Conservation (phyloP, 176 grass and related monocot genomes). For the Dendrocalamus sinicus region DNA sequence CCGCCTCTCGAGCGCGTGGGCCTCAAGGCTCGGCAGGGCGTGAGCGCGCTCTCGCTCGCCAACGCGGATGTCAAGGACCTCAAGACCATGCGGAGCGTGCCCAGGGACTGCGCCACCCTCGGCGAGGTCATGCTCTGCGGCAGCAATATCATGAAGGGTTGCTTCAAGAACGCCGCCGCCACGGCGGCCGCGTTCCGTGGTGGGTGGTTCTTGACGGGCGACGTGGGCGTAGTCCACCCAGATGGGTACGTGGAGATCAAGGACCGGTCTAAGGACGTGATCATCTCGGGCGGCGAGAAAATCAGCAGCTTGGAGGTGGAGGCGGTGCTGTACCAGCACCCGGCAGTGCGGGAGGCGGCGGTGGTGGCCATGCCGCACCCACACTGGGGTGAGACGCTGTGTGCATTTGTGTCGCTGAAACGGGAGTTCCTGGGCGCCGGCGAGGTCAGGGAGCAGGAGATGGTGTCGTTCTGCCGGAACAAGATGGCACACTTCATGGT, state of each 20-base stretch:
- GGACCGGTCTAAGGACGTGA: slow-evolving; percentile 86
- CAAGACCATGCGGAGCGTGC: slow-evolving; percentile 58
- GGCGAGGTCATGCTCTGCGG: slow-evolving; percentile 70
- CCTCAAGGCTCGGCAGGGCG: slow-evolving; percentile 64
- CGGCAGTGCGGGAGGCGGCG: slow-evolving; percentile 68
- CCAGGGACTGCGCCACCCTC: slow-evolving; percentile 49
- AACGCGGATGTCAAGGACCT: slow-evolving; percentile 57
- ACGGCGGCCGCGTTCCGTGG: slow-evolving; percentile 57
- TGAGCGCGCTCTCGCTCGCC: slow-evolving; percentile 55
- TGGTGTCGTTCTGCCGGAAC: slow-evolving; percentile 57
- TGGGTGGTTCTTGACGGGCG: slow-evolving; percentile 68
- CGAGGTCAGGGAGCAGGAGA: slow-evolving; percentile 52
- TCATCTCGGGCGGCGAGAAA: slow-evolving; percentile 94
- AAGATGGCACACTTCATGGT: slow-evolving; percentile 65
- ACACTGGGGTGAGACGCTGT: slow-evolving; percentile 93
- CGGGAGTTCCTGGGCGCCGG: slow-evolving; percentile 40
- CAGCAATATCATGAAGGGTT: slow-evolving; percentile 76
- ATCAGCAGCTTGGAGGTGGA: slow-evolving; percentile 93
- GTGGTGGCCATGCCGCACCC: slow-evolving; percentile 77
- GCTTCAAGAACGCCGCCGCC: slow-evolving; percentile 56
- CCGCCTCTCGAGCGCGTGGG: slow-evolving; percentile 31
- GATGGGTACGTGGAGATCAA: slow-evolving; percentile 79
- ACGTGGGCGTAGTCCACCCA: slow-evolving; percentile 63
- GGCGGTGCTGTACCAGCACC: slow-evolving; percentile 70
- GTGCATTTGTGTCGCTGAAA: slow-evolving; percentile 72